Base-by-base conservation (phyloP, 2,329 filamentous ascomycete genomes). In the Penicillium sp. region DNA sequence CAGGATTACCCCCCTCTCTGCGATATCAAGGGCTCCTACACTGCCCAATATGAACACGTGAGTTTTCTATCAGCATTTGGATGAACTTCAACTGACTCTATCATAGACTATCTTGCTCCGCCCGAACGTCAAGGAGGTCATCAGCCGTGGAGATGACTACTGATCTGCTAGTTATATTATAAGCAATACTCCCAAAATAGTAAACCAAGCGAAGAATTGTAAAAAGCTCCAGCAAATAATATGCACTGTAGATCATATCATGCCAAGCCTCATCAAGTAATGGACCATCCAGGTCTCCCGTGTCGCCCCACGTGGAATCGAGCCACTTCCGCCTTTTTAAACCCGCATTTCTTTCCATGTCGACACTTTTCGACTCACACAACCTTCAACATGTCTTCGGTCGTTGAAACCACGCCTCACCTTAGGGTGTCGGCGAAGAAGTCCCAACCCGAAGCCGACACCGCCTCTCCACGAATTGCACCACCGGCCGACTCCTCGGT, bases 1-100 rank as follows among this genome's bases (percentile, higher is more conserved):
- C 91, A 97, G 77, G 87, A 90, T 44, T 97, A 97, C 73, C 92
- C 92, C 39, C 93, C 93, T 29, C 81, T 97, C 67, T 88, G 90
- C 66, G 93, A 97, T 78, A 88, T 93, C 78, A 96, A 96, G 83
- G 93, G 93, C 58, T 96, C 91, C 26, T 96, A 96, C 76, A 96
- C 92, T 26, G 93, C 93, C 62, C 93, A 97, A 74, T 96, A 87
- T 72, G 93, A 97, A 81, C 93, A 97, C 80, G 92, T 96, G 79
- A 84, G 90, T 23, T 37, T 42, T 26, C 55, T 33, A 50, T 49
- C 44, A 42, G 13, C 31, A 23, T 13, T 11, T 44, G 9, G 10
- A 16, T 23, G 8, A 23, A 23, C 64, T 56, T 49, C 62, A 9
- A 56, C 45, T 58, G 51, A 47, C 50, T 26, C 13, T 25, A 37